Base-by-base conservation (phyloP, 2,329 filamentous ascomycete genomes). In the Metarhizium rileyi region DNA sequence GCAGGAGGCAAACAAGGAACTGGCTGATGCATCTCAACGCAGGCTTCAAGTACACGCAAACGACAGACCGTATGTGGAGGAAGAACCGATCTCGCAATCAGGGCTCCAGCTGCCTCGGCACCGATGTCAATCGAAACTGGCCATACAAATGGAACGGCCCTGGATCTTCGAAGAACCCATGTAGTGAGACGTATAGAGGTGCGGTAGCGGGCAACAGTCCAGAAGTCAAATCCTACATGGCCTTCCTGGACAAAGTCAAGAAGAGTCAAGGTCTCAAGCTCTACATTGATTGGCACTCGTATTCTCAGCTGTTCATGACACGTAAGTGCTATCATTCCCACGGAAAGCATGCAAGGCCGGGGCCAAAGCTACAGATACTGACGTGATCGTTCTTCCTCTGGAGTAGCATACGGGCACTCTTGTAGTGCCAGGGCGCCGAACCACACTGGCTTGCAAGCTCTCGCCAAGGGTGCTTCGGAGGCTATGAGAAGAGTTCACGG, bases 211-310 rank as follows among this genome's bases (percentile, higher is more conserved):
- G 70, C 16, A 72, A 77, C 50, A 69, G 74, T 0, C 71, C 75
- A 5, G 79, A 82, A 64, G 78, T 68, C 55, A 66, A 67, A 51
- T 72, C 66, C 0, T 66, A 84, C 8, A 69, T 63, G 5, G 57
- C 56, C 36, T 69, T 63, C 55, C 56, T 68, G 25, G 55, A 61
- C 45, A 55, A 56, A 20, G 60, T 64, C 49, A 64, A 66, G 51
- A 52, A 57, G 8, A 49, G 55, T 3, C 70, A 76, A 52, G 76
- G 78, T 1, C 66, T 84, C 38, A 75, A 78, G 57, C 68, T 83
- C 2, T 86, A 77, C 63, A 76, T 85, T 54, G 82, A 86, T 63
- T 79, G 77, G 60, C 82, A 86, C 65, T 73, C 78, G 0, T 86
- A 83, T 64, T 75, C 73, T 10, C 80, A 84, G 50, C 68, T 78